Evolutionary conservation across 2,329 filamentous ascomycete genomes (phyloP).

Genomic region (Hymenoscyphus albidus): DNA sequence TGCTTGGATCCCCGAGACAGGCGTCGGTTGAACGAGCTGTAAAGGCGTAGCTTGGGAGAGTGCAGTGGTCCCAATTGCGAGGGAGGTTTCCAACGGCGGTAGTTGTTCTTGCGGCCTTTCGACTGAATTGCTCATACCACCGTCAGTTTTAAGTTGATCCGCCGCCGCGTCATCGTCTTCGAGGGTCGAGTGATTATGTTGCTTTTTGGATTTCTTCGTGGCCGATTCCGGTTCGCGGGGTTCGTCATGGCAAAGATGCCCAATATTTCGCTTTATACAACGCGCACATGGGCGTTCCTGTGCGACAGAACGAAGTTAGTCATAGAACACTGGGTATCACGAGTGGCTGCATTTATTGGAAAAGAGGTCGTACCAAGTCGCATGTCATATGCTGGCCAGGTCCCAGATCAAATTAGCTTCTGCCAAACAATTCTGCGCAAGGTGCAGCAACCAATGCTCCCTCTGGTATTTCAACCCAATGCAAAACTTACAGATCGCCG

Average conservation of each 20-base stretch:
- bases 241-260: conserved; percentile 96
- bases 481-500: conserved; percentile 76
- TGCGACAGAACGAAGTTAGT: conserved; percentile 32
- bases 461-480: conserved; percentile 32
- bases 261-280: conserved; percentile 98
- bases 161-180: conserved; percentile 57
- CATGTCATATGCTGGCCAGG: conserved; percentile 78
- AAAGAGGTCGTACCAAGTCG: conserved; percentile 66
- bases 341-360: conserved; percentile 30
- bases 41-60: conserved; percentile 51
- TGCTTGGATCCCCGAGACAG: conserved; percentile 63
- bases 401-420: conserved; percentile 35
- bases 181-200: conserved; percentile 50
- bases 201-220: conserved; percentile 70
- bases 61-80: conserved; percentile 35
- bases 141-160: conserved; percentile 47
- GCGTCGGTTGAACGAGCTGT: conserved; percentile 68
- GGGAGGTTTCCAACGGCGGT: conserved; percentile 33
- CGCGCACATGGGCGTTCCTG: conserved; percentile 94
- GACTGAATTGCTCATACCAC: conserved; percentile 51
- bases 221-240: conserved; percentile 72
- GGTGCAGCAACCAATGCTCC: conserved; percentile 29
- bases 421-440: conserved; percentile 33
- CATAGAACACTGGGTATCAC: conserved; percentile 32
- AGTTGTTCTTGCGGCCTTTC: conserved; percentile 46